A percentile compares a stretch with the other conserved stretches of the same genome.
phyloP scores from a whole-genome alignment of 768 basidiomycete genomes.

The Boletus vinaceobasis region DNA sequence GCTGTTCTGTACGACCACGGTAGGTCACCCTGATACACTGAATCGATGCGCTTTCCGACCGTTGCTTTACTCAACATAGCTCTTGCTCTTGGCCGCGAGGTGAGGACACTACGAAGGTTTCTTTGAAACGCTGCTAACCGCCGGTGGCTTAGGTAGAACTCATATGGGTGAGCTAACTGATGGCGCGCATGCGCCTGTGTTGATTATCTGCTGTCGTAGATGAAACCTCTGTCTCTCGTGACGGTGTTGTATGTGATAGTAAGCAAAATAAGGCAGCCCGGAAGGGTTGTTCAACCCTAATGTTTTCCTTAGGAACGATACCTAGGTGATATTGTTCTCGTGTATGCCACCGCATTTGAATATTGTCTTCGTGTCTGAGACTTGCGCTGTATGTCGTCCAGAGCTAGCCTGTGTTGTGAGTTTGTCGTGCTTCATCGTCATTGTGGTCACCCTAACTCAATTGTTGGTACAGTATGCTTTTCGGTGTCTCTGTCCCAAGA shows the following conservation, averaged over 20 bases:
- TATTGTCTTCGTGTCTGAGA: slow-evolving; percentile 1
- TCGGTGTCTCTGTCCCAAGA: slow-evolving; percentile 12
- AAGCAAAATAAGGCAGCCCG: not conserved
- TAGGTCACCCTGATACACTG: not conserved
- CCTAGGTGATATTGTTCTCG: slow-evolving; percentile 27
- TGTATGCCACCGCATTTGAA: slow-evolving; percentile 16
- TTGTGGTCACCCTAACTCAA: not conserved
- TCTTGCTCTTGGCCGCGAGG: slow-evolving; percentile 28
- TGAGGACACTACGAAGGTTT: slow-evolving; percentile 3
- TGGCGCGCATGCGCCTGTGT: not conserved
- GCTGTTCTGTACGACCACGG: slow-evolving; percentile 31
- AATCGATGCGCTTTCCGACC: not conserved
- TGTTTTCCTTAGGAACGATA: slow-evolving; percentile 26
- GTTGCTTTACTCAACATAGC: slow-evolving; percentile 7
- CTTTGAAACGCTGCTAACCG: not conserved
- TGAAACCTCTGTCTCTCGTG: slow-evolving; percentile 25
- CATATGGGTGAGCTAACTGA: slow-evolving; percentile 25
- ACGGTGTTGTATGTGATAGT: slow-evolving; percentile 26
- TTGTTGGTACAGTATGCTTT: slow-evolving; percentile 19
- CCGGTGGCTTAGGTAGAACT: slow-evolving; percentile 23
- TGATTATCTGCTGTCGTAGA: slow-evolving; percentile 13
- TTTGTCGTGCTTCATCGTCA: not conserved
- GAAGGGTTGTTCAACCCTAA: not conserved
- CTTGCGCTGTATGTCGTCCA: not conserved
- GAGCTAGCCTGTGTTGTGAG: slow-evolving; percentile 22